Conservation (phyloP, 306 rosid genomes). For the Ziziphus jujuba region DNA sequence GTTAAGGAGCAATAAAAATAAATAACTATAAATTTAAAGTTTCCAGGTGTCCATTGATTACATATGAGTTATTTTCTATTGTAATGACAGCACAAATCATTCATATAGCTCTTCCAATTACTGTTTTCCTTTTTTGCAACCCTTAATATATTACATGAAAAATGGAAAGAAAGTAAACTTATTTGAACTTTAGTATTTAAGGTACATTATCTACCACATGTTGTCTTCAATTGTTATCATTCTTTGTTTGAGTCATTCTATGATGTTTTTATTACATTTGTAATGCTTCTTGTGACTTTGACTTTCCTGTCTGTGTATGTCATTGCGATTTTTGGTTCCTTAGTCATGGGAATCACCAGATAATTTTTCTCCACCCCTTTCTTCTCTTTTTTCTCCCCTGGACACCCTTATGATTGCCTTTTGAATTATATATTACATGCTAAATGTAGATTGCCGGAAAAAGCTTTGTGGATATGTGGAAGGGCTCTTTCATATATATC, state of each 20-base stretch:
- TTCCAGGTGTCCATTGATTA: too few species aligned
- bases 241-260: too few species aligned
- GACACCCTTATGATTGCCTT: not conserved
- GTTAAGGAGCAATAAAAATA: not conserved
- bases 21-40: not conserved
- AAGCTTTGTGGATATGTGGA: slow-evolving; percentile 94
- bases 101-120: not conserved
- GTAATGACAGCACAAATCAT: not conserved
- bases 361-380: not conserved
- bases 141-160: too few species aligned
- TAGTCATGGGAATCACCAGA: not conserved
- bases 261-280: too few species aligned
- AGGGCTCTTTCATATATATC: slow-evolving; percentile 90
- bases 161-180: too few species aligned
- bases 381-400: not conserved
- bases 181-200: too few species aligned
- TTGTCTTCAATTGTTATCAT: too few species aligned
- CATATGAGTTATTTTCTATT: too few species aligned
- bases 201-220: too few species aligned
- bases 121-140: too few species aligned
- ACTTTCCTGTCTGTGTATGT: not conserved
- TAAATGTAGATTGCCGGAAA: slow-evolving; percentile 80
- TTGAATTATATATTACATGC: slow-evolving; percentile 21
- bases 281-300: not conserved
- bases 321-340: not conserved